Evolutionary conservation across 176 grass and related monocot species (phyloP).

Genomic region (Puccinellia tenuiflora): DNA sequence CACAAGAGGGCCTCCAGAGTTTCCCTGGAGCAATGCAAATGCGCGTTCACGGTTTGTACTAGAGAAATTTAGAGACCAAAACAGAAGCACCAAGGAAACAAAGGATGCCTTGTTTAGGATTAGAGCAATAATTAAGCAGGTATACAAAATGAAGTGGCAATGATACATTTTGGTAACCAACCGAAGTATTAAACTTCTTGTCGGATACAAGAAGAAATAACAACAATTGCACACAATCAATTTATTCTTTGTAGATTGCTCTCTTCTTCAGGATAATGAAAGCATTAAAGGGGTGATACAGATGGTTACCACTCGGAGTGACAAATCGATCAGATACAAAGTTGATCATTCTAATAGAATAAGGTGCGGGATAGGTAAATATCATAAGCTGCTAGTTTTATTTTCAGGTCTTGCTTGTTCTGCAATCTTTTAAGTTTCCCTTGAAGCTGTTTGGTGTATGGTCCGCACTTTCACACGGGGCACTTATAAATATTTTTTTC

Average conservation of each 20-base stretch:
- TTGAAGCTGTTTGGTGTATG: neutral
- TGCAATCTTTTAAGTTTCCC: neutral
- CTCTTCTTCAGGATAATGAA: no score
- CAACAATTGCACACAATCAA: neutral
- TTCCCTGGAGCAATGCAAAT: constrained; percentile 49
- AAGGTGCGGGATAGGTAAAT: neutral
- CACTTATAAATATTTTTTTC: neutral
- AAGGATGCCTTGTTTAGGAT: neutral
- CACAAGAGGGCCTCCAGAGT: constrained; percentile 78
- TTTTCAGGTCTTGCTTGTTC: neutral
- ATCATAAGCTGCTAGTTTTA: neutral
- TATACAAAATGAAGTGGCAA: neutral
- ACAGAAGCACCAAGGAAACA: neutral
- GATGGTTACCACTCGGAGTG: neutral
- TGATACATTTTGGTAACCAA: neutral
- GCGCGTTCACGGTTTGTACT: neutral
- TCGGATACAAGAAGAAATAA: neutral
- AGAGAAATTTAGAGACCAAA: constrained; percentile 3
- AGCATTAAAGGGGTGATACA: no score
- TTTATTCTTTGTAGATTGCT: no score
- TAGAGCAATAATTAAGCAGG: constrained; percentile 7
- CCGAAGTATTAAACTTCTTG: neutral
- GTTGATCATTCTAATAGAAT: neutral
- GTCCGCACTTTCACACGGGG: neutral
- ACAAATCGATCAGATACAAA: neutral